phyloP scores from a whole-genome alignment of 2,329 filamentous ascomycete species.

The Ophiocordyceps unilateralis region DNA sequence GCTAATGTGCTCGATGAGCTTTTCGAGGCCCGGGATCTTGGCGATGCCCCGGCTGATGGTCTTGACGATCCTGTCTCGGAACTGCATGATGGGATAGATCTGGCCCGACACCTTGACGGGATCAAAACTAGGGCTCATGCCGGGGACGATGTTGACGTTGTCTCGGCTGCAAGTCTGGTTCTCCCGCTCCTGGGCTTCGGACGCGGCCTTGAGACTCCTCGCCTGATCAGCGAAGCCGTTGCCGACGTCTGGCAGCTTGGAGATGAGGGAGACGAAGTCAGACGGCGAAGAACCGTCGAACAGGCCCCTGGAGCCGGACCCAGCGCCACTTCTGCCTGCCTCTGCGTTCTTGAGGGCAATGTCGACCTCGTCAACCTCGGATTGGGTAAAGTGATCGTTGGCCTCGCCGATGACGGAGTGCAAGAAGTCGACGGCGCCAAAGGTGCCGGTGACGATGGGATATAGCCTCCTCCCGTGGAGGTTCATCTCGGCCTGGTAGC shows the following conservation, averaged over 20 bases:
- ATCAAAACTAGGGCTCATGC: conserved; percentile 62
- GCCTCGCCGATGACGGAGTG: conserved; percentile 66
- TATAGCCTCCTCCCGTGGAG: conserved; percentile 57
- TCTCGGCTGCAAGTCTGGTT: conserved; percentile 16
- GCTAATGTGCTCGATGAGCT: conserved; percentile 81
- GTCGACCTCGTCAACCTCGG: conserved; percentile 69
- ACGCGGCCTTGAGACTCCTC: conserved; percentile 39
- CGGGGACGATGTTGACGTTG: conserved; percentile 46
- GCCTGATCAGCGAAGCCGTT: conserved; percentile 51
- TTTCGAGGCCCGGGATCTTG: conserved; percentile 81
- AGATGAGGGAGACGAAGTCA: conserved; percentile 56
- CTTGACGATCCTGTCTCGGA: conserved; percentile 86
- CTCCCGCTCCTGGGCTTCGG: conserved; percentile 45
- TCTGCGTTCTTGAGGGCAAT: conserved; percentile 54
- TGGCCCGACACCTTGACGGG: conserved; percentile 57
- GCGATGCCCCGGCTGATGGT: conserved; percentile 71
- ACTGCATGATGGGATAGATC: conserved; percentile 89
- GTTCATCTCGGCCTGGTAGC: conserved; percentile 50
- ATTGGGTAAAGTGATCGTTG: conserved; percentile 70
- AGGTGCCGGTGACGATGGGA: conserved; percentile 77
- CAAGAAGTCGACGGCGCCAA: conserved; percentile 86
- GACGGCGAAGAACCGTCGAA: conserved; percentile 21
- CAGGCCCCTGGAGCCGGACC: conserved; percentile 21
- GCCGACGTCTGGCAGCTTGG: conserved; percentile 56
- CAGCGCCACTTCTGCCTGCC: conserved; percentile 22